Evolutionary conservation across 805 yeast genomes (phyloP).

Genomic region (Wickerhamomyces mucosus): DNA sequence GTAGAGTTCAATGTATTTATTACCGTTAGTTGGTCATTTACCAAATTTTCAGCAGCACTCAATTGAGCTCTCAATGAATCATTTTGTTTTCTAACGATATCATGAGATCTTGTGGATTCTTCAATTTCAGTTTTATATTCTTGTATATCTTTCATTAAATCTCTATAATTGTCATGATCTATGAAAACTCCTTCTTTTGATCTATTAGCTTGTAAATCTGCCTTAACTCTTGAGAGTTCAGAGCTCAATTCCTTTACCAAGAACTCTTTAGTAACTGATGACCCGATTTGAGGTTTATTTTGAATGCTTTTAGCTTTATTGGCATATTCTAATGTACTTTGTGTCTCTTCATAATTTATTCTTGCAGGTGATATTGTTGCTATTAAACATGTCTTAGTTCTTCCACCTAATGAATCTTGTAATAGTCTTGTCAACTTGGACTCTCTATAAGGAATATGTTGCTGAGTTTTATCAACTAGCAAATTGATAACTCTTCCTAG

Average conservation of each 20-base stretch:
- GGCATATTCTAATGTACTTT: slow-evolving; percentile 82
- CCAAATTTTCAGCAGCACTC: slow-evolving; percentile 14
- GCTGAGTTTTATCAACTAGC: slow-evolving; percentile 45
- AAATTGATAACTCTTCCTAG: slow-evolving; percentile 83
- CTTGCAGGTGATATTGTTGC: slow-evolving; percentile 85
- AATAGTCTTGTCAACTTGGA: slow-evolving; percentile 66
- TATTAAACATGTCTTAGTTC: slow-evolving; percentile 76
- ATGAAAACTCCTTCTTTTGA: slow-evolving; percentile 57
- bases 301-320: slow-evolving; percentile 75
- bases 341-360: slow-evolving; percentile 68
- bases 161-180: slow-evolving; percentile 50
- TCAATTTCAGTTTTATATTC: slow-evolving; percentile 39
- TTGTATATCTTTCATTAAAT: slow-evolving; percentile 37
- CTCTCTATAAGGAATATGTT: slow-evolving; percentile 81
- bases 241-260: slow-evolving; percentile 37
- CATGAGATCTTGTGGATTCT: slow-evolving; percentile 35
- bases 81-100: slow-evolving; percentile 29
- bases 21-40: slow-evolving; percentile 14
- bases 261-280: slow-evolving; percentile 40
- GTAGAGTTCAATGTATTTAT: slow-evolving; percentile 20
- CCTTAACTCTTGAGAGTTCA: slow-evolving; percentile 40
- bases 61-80: slow-evolving; percentile 17
- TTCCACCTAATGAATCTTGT: slow-evolving; percentile 81
- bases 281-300: slow-evolving; percentile 60
- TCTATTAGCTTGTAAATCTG: slow-evolving; percentile 53